Evolutionary conservation across 768 basidiomycete species (phyloP), one percentile per base, ranked within the genome.

Genomic region (Boletus pseudo-olivaceus): DNA sequence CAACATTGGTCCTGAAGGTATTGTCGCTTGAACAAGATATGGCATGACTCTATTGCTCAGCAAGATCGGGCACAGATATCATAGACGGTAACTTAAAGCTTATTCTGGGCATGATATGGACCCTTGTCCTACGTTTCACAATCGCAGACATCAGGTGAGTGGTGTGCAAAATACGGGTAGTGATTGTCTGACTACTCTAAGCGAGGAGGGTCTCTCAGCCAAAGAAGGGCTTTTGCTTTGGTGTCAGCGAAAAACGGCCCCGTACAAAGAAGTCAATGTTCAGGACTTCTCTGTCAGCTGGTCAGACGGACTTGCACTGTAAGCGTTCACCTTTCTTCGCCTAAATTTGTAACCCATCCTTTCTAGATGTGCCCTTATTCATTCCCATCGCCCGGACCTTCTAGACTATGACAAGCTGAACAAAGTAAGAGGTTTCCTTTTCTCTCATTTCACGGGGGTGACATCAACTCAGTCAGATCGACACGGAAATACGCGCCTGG

Each of bases 61-160:
- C 30, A 38, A 38, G 4, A 47, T 49, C 39, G 49, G 50, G 35
- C 47, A n/a, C 55, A 95, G 96, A 98, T 70, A 97, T 98, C 67
- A 94, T 99, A 53, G 97, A 99, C 70, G 95, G 95, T n/a, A 97
- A 96, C 70, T 72, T 95, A 59, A 99, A 98, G 73, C 87, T 99
- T 51, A 98, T 96, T 48, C 82, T 98, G n/a, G 95, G 93, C 32
- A 93, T 95, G 95, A 98, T 99, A 60, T 98, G 97, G 97, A 96
- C 93, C 0, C 81, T 98, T 35, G 94, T 99, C 65, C 80, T 98
- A 32, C 88, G 96, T 12, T 98, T 98, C 71, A 97, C 95, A 6
- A 98, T 99, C 59, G 95, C 97, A 23, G 94, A 95, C 63, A 98
- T 99, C 76, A 97, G 87, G 95, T 94, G 59, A 56, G 84, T 74